Evolutionary conservation across 2,329 filamentous ascomycete genomes (phyloP).

Genomic region (Elsinoe fawcettii): DNA sequence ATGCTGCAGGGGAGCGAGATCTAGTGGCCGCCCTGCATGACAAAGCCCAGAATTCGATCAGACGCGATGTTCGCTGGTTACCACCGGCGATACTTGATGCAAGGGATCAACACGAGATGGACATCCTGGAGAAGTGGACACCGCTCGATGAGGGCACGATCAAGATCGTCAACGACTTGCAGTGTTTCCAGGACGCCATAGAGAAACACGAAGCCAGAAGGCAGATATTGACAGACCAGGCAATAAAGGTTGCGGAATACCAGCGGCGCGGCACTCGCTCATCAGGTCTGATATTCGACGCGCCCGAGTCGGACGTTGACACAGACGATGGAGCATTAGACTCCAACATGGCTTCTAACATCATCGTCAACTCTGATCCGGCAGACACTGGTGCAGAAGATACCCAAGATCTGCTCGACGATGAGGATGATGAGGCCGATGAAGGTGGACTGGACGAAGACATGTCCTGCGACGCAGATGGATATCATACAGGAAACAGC

Average conservation of each 20-base stretch:
- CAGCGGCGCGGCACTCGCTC: background rate
- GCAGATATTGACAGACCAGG: background rate
- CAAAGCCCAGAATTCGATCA: slow-evolving; percentile 4
- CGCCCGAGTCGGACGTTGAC: background rate
- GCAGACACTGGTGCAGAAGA: background rate
- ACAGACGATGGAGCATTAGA: background rate
- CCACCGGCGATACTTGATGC: background rate
- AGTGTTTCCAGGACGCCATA: background rate
- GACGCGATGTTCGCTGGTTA: background rate
- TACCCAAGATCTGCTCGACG: background rate
- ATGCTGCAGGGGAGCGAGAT: slow-evolving; percentile 2
- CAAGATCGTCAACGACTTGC: background rate
- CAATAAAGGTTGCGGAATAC: background rate
- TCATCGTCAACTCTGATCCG: background rate
- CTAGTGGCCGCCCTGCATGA: slow-evolving; percentile 4
- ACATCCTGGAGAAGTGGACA: background rate
- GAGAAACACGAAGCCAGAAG: background rate
- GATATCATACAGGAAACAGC: background rate
- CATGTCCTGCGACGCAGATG: background rate
- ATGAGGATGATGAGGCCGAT: background rate
- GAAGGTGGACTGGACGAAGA: background rate
- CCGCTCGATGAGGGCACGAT: background rate
- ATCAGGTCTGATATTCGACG: background rate
- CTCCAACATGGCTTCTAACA: slow-evolving; percentile 4
- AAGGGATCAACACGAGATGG: background rate